Base-by-base conservation (phyloP, 257 asterid genomes). In the Lavandula angustifolia region DNA sequence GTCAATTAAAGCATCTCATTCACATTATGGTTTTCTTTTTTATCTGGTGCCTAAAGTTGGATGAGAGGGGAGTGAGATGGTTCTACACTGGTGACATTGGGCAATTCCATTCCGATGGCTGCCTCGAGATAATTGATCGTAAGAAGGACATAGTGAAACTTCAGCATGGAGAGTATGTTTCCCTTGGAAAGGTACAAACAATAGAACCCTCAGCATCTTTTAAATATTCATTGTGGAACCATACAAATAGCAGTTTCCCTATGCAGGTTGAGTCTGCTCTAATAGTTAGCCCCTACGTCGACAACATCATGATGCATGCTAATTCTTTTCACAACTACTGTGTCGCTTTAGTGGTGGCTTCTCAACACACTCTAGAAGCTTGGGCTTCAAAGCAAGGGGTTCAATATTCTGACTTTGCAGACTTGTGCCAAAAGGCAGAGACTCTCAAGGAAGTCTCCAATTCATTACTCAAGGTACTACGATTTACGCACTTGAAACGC, bases 131-230 rank as follows among this genome's bases (percentile, higher is more conserved):
- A 48, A 83, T 94, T 41, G 99, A 94, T 70, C 99, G 96, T 56
- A 94, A 83, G 76, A 94, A 94, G 80, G 99, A 90, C 72, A 94
- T 90, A 6, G 96, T 90, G n/a, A 94, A 94, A 71, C 96, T 94
- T 73, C 97, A 89, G 80, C 99, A 94, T 31, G 99, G 97, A 57
- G 99, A 94, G 76, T 94, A 94, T 60, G 99, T 94, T 31, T 94
- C 99, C 38, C 80, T 94, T 16, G 97, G 99, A 43, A 94, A 90
- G 99, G 99, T 85, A 74, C 14, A 54, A 46, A 11, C 22, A 34
- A 48, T 2, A 5, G 52, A 57, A 22, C 51, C 3, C 2, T 16
- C n/a, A 8, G 16, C 16, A 29, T 18, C 42, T 7, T 33, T 49
- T 1, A 41, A 6, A 18, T 38, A 35, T 50, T 11, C 22, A 14